Evolutionary conservation across 371 early-diverging fungal species (phyloP).

Genomic region (Mortierella sp.): DNA sequence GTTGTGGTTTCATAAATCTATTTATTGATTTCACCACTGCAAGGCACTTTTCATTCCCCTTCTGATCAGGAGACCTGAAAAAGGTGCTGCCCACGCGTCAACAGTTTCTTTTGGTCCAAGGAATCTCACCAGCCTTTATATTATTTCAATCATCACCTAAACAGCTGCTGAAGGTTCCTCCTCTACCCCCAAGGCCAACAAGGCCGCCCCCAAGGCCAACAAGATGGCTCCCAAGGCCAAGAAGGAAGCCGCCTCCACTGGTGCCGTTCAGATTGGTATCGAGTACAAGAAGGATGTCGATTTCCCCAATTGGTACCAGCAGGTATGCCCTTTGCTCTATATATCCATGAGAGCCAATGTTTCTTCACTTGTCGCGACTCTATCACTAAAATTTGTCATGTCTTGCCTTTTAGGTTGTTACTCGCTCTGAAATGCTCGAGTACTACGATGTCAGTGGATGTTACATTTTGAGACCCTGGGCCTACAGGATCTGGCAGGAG

Average conservation of each 20-base stretch:
- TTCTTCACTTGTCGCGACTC: background rate
- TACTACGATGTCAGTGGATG: conserved; percentile 99
- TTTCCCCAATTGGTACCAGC: conserved; percentile 95
- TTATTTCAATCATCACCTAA: background rate
- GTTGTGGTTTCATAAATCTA: too few species aligned
- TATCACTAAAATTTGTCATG: background rate
- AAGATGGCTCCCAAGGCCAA: conserved; percentile 54
- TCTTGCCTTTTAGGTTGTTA: conserved; percentile 71
- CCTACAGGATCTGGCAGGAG: conserved; percentile 98
- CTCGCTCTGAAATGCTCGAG: conserved; percentile 98
- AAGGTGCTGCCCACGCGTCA: background rate
- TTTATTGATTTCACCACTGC: too few species aligned
- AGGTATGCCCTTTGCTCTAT: conserved; percentile 64
- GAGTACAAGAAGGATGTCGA: conserved; percentile 94
- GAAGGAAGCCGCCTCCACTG: conserved; percentile 61
- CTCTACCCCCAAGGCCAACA: conserved; percentile 48
- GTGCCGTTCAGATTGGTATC: conserved; percentile 88
- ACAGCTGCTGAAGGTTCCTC: conserved; percentile 41
- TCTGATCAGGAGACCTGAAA: too few species aligned
- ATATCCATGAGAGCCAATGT: background rate
- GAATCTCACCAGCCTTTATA: background rate
- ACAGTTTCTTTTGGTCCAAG: background rate
- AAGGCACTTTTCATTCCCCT: background rate
- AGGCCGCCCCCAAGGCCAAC: conserved; percentile 45
- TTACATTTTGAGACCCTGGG: conserved; percentile 98